Percentiles rank a stretch among this genome's conserved stretches.
Evolutionary conservation across 2,329 filamentous ascomycete genomes (phyloP).

Genomic region (Macrophomina pseudophaseolina): DNA sequence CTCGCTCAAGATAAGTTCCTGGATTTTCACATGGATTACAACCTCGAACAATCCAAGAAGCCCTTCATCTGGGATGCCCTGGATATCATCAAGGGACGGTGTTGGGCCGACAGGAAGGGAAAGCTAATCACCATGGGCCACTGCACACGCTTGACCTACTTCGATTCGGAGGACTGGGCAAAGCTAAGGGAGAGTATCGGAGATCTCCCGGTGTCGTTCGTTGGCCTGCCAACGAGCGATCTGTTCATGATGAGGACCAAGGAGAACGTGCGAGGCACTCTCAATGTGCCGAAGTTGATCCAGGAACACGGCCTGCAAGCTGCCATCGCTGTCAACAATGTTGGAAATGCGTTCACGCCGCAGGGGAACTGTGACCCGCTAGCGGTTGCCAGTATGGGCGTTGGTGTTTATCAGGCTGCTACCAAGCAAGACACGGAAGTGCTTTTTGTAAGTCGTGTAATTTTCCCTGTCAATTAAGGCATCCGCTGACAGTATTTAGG

Average conservation of each 20-base stretch:
- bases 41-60: constrained; percentile 57
- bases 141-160: constrained; percentile 68
- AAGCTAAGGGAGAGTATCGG: constrained; percentile 55
- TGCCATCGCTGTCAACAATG: constrained; percentile 71
- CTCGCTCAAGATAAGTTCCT: constrained; percentile 60
- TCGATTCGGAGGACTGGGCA: constrained; percentile 56
- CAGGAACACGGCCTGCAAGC: constrained; percentile 62
- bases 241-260: constrained; percentile 71
- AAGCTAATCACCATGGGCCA: constrained; percentile 62
- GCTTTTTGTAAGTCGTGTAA: constrained; percentile 57
- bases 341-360: constrained; percentile 77
- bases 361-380: constrained; percentile 71
- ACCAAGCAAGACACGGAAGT: constrained; percentile 63
- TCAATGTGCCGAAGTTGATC: constrained; percentile 67
- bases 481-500: constrained; percentile 39
- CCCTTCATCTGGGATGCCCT: constrained; percentile 63
- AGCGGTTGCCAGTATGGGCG: constrained; percentile 64
- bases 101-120: constrained; percentile 53
- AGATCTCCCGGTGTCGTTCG: constrained; percentile 66
- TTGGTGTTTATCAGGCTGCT: constrained; percentile 71
- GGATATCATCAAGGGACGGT: constrained; percentile 52
- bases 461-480: neutral
- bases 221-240: constrained; percentile 73
- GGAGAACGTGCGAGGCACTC: constrained; percentile 60
- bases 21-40: constrained; percentile 76